Evolutionary conservation across 2,329 filamentous ascomycete genomes (phyloP), one percentile per base, ranked within the genome.

Genomic region (Trichophyton rubrum): DNA sequence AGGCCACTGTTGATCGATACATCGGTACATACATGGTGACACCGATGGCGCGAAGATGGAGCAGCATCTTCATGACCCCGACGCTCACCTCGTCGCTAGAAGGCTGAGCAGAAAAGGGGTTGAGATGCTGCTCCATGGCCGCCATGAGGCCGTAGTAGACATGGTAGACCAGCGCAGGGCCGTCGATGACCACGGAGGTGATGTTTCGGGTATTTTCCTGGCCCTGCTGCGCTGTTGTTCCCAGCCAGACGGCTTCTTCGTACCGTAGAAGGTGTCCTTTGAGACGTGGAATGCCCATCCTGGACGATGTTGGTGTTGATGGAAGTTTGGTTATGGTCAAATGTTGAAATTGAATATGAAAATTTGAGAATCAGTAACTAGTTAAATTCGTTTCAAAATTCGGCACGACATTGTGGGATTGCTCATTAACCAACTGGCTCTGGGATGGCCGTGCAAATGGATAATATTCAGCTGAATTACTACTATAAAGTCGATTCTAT

Each of bases 141-240:
- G 67, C 70, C 49, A 82, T 74, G 60, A 84, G 80, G 17, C 83
- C 73, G 58, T 83, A 76, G 62, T 87, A 84, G 45, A 91, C 77
- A 70, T 89, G 82, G 70, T 92, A 87, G 1, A 89, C 88, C 27
- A 95, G 75, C 1, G 84, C 85, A 3, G 90, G 90, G 0, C 90
- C 90, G 69, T 96, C 90, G 60, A 95, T 83, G 51, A 84, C 76
- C 15, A 80, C 72, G 51, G 70, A 69, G 4, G 65, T 61, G 30
- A 71, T 63, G 22, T 49, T 59, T 8, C 60, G 62, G 6, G 57
- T 33, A 35, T 66, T 40, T n/a, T 20, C 20, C 20, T 60, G 24
- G 15, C 59, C 51, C 13, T 49, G 1, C 40, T 45, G 56, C 2
- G 35, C 56, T 11, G 63, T 43, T 1, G 64, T 61, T 13, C 63